Evolutionary conservation across 2,329 filamentous ascomycete genomes (phyloP), one percentile per base, ranked within the genome.

Genomic region (Arachnopeziza araneosa): DNA sequence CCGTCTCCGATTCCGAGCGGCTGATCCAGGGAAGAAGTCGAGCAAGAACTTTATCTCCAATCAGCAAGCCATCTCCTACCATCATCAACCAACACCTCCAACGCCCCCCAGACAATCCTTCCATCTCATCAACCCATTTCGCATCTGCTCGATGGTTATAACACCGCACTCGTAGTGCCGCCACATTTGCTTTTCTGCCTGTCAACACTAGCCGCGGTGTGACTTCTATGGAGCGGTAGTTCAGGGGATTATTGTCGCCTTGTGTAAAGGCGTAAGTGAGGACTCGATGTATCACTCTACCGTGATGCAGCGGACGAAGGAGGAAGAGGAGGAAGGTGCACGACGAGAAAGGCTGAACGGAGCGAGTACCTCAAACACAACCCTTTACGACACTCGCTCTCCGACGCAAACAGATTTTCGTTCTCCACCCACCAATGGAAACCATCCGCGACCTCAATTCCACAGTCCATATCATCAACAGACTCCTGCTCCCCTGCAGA

Each of bases 231-330:
- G 69, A 68, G 63, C 49, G 62, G 59, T 64, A 60, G 61, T 56
- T 52, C 57, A 50, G 55, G 26, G 49, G 48, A 59, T 44, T 36
- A 59, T 60, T 55, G 65, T 58, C 56, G 65, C 58, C 55, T 56
- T 55, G 59, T 60, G 58, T 58, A 54, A 52, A 59, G 60, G 63
- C 62, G 63, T 59, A 66, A n/a, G 58, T 26, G 52, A 69, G 68
- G 67, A 70, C 57, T 69, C 67, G 59, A 66, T 64, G 58, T 72
- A 66, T 63, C 69, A 69, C 57, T 62, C 66, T 52, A 70, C 69
- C 14, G 69, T 70, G 62, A 69, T 72, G 69, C 69, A 69, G 63
- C 65, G 67, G 57, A 60, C 64, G 30, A 53, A 63, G 26, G 64
- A 69, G 24, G 67, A 69, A 23, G 67, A 70, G 51, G 67, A 69